Conservation (phyloP, 2,329 filamentous ascomycete species). For the Colletotrichum siamense region DNA sequence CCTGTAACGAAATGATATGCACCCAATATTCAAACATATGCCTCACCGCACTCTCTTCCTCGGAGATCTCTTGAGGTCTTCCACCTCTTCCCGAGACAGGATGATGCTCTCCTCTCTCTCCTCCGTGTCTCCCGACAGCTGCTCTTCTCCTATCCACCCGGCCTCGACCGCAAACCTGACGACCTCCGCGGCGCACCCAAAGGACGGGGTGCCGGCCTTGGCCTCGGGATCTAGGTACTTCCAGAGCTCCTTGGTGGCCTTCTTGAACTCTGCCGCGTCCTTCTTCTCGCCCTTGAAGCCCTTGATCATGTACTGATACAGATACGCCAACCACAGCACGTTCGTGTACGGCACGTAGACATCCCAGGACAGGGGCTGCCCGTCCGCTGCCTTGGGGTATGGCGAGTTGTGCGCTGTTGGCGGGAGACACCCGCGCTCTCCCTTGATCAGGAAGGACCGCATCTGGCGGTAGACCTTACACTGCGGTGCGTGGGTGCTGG, state of each 20-base stretch:
- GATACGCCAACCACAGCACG: slow-evolving; percentile 68
- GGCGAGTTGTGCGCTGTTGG: slow-evolving; percentile 51
- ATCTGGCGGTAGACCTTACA: slow-evolving; percentile 68
- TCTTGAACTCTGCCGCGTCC: slow-evolving; percentile 51
- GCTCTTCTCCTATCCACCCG: slow-evolving; percentile 60
- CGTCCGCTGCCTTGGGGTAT: slow-evolving; percentile 43
- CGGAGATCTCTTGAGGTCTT: slow-evolving; percentile 15
- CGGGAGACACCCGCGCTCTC: slow-evolving; percentile 55
- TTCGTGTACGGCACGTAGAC: slow-evolving; percentile 66
- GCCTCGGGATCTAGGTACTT: slow-evolving; percentile 58
- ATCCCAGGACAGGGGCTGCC: slow-evolving; percentile 56
- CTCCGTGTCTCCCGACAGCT: slow-evolving; percentile 45
- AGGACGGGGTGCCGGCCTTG: slow-evolving; percentile 50
- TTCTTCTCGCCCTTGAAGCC: slow-evolving; percentile 54
- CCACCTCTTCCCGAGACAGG: slow-evolving; percentile 30
- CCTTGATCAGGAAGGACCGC: slow-evolving; percentile 61
- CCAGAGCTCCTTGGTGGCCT: slow-evolving; percentile 58
- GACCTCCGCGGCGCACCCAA: slow-evolving; percentile 61
- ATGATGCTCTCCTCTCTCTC: slow-evolving; percentile 49
- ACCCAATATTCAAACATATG: neutral
- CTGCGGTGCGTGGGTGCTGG: slow-evolving; percentile 63
- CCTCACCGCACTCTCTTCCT: neutral
- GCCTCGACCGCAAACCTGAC: slow-evolving; percentile 63
- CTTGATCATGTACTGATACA: slow-evolving; percentile 58
- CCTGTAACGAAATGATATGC: neutral